Evolutionary conservation across 805 yeast species (phyloP).

Genomic region (Ogataea nitratoaversa): DNA sequence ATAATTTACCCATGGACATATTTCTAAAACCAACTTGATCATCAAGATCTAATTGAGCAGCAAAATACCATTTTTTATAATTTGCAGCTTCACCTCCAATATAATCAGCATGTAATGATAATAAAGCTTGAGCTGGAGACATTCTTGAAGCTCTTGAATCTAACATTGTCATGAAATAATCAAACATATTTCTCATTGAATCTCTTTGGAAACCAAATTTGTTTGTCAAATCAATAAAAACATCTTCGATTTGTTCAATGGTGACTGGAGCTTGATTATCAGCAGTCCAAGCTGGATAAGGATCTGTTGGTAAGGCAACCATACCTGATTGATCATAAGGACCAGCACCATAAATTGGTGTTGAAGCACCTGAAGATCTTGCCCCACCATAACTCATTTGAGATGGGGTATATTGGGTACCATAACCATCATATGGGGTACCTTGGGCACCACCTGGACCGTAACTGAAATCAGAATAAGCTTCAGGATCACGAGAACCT

Average conservation of each 20-base stretch:
- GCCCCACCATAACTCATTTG: slow-evolving; percentile 85
- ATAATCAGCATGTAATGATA: slow-evolving; percentile 81
- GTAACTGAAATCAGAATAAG: slow-evolving; percentile 56
- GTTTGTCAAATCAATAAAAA: slow-evolving; percentile 76
- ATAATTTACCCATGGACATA: slow-evolving; percentile 70
- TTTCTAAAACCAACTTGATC: slow-evolving; percentile 80
- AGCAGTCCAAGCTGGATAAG: slow-evolving; percentile 99
- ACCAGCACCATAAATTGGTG: slow-evolving; percentile 60
- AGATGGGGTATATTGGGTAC: slow-evolving; percentile 62
- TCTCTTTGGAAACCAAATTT: slow-evolving; percentile 90
- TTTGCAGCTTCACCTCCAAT: slow-evolving; percentile 86
- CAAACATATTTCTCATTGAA: slow-evolving; percentile 88
- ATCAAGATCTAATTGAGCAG: slow-evolving; percentile 83
- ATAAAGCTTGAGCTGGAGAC: slow-evolving; percentile 84
- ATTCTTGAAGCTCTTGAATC: slow-evolving; percentile 84
- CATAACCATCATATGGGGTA: slow-evolving; percentile 61
- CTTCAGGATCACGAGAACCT: slow-evolving; percentile 47
- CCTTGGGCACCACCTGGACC: slow-evolving; percentile 61
- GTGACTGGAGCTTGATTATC: slow-evolving; percentile 87
- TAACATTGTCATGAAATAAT: slow-evolving; percentile 77
- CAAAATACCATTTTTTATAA: slow-evolving; percentile 84
- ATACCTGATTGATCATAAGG: slow-evolving; percentile 39
- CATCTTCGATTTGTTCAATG: slow-evolving; percentile 81
- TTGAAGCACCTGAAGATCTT: slow-evolving; percentile 88
- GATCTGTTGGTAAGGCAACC: slow-evolving; percentile 79